Base-by-base conservation (phyloP, 495 filamentous ascomycete genomes). In the Penicillium odoratum region DNA sequence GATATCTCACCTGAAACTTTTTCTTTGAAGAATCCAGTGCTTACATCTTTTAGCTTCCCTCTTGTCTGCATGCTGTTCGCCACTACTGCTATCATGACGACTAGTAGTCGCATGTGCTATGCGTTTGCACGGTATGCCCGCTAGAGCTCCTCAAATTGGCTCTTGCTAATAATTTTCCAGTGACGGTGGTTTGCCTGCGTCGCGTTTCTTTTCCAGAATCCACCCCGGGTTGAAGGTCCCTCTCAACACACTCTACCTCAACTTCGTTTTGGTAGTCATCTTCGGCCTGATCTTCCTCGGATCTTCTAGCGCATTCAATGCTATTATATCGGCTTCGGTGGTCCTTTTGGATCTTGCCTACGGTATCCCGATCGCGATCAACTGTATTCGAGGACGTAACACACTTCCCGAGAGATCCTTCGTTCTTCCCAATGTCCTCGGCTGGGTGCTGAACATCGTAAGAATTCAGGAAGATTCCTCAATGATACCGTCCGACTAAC, bases 231-330 rank as follows among this genome's bases (percentile, higher is more conserved):
- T 91, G 11, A 79, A 84, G 28, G 79, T 91, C 8, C 89, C 89
- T 4, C 69, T 92, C 18, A 89, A 91, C 62, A 80, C 88, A 3
- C 77, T 92, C 7, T 79, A 82, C 44, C 76, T 90, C 40, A 92
- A 88, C n/a, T 75, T 80, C 4, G 62, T 70, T 7, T 75, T 87
- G 38, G 85, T 89, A 4, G 76, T 88, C 16, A 74, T 91, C 18
- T 90, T 92, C 56, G 89, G 89, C 13, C 78, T 77, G 40, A 85
- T 93, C 57, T 91, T 89, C 72, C 78, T 93, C n/a, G 88, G 88
- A 30, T 91, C 89, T 0, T 81, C 79, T 26, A 85, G 75, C 53
- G 78, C 78, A 3, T 79, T 80, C 62, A 80, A 78, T 47, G 88
- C 89, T 15, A 90, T 92, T 60, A 77, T 88, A 18, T 87, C 87